phyloP scores from a whole-genome alignment of 139 green algal genomes.

The Asterochloris sp. region DNA sequence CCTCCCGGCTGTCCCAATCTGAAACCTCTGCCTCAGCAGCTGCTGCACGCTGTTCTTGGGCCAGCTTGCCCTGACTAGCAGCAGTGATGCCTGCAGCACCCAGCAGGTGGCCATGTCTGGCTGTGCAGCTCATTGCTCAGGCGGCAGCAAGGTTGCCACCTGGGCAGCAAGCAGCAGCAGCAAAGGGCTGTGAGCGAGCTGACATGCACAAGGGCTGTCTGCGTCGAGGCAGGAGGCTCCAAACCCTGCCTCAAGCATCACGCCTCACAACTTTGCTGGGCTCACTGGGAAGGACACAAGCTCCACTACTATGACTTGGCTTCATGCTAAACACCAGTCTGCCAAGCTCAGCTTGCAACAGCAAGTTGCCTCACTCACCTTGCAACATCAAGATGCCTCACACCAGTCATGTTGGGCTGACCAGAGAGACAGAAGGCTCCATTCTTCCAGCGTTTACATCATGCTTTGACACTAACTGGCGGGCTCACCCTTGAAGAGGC shows the following conservation, averaged over 20 bases:
- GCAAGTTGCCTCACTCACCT: background rate
- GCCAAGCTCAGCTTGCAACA: background rate
- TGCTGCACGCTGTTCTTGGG: too few species aligned
- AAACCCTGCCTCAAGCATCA: too few species aligned
- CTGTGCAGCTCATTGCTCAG: background rate
- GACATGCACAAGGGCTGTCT: background rate
- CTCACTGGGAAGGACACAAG: background rate
- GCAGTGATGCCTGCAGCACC: background rate
- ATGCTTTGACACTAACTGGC: background rate
- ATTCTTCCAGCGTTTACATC: background rate
- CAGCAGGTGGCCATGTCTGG: background rate
- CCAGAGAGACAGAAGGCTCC: background rate
- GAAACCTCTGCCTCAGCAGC: background rate
- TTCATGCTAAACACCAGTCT: slow-evolving; percentile 12
- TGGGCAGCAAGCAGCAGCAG: background rate
- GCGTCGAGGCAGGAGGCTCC: too few species aligned
- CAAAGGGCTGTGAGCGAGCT: background rate
- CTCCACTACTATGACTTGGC: slow-evolving; percentile 3
- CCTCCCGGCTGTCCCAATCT: background rate
- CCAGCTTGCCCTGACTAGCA: background rate
- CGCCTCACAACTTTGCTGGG: too few species aligned
- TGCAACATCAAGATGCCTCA: background rate
- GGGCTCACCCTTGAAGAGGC: slow-evolving; percentile 29
- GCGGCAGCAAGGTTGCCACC: too few species aligned
- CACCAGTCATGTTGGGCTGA: background rate